phyloP scores from a whole-genome alignment of 768 basidiomycete species.

The Dendrothele bispora region DNA sequence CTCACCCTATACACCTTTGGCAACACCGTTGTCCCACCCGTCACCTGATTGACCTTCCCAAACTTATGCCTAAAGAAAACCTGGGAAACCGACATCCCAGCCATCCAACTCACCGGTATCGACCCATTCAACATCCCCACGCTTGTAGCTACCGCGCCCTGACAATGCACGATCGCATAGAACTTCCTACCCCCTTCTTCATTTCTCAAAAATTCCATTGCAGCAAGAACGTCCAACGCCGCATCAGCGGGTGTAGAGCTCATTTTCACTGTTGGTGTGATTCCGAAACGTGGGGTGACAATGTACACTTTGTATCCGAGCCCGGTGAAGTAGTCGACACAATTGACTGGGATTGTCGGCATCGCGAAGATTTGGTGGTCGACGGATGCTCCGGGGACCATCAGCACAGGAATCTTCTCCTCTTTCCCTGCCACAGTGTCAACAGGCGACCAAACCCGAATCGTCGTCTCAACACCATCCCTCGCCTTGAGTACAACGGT shows the following conservation, averaged over 20 bases:
- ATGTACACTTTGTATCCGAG: conserved; percentile 11
- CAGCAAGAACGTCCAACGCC: conserved; percentile 14
- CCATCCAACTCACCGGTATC: conserved; percentile 11
- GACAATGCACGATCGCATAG: conserved; percentile 12
- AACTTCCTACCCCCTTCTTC: conserved; percentile 6
- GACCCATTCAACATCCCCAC: conserved; percentile 16
- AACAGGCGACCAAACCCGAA: conserved; percentile 13
- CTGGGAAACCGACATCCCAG: conserved; percentile 13
- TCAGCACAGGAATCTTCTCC: conserved; percentile 11
- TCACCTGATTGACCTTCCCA: conserved; percentile 10
- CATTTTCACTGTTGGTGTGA: conserved; percentile 4
- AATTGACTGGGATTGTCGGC: conserved; percentile 15
- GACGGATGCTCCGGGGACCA: conserved; percentile 19
- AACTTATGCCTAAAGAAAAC: conserved; percentile 14
- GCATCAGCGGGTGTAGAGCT: conserved; percentile 15
- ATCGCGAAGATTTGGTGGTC: conserved; percentile 18
- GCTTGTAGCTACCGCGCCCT: conserved; percentile 10
- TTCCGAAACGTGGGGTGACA: conserved; percentile 9
- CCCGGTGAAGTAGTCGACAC: conserved; percentile 16
- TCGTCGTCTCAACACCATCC: conserved; percentile 12
- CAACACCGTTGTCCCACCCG: conserved; percentile 6
- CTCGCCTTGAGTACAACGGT: conserved; percentile 6
- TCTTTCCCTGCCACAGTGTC: neutral
- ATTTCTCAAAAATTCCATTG: conserved; percentile 10
- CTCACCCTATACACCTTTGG: conserved; percentile 8